Conservation (phyloP, 306 rosid species). For the Prunus fruticosa region DNA sequence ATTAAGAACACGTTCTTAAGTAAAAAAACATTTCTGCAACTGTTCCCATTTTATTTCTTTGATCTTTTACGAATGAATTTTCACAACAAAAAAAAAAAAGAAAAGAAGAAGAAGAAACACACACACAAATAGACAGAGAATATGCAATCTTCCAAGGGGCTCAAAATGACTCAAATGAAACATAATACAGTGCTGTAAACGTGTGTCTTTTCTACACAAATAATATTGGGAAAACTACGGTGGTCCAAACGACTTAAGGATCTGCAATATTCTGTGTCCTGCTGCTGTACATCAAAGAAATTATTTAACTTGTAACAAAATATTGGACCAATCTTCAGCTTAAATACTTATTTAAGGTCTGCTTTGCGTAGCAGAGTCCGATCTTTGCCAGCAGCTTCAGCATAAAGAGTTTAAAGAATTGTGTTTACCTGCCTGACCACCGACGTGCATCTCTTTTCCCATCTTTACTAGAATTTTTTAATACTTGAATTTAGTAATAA, state of each 20-base stretch:
- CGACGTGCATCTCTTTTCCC: no score
- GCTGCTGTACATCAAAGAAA: not conserved
- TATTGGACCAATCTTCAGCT: not conserved
- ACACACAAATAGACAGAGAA: not conserved
- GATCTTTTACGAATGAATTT: no score
- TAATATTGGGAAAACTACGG: not conserved
- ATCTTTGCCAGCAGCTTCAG: not conserved
- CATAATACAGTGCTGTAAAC: not conserved
- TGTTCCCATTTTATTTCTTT: no score
- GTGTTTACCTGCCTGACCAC: no score
- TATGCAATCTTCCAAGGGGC: not conserved
- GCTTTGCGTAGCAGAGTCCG: not conserved
- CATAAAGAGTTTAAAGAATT: not conserved
- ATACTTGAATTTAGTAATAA: no score
- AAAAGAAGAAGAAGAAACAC: no score
- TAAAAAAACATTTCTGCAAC: not conserved
- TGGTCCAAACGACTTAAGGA: constrained; percentile 6
- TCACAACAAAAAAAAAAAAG: no score
- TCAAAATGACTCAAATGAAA: not conserved
- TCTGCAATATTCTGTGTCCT: not conserved
- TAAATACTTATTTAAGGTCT: not conserved
- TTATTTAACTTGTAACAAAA: not conserved
- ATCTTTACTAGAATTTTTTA: no score
- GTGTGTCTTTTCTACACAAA: not conserved
- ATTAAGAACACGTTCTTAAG: not conserved